A percentile compares a stretch with the other conserved stretches of the same genome.
Evolutionary conservation across 208 protist genomes (phyloP).

Genomic region (Wallacemonas sp.): DNA sequence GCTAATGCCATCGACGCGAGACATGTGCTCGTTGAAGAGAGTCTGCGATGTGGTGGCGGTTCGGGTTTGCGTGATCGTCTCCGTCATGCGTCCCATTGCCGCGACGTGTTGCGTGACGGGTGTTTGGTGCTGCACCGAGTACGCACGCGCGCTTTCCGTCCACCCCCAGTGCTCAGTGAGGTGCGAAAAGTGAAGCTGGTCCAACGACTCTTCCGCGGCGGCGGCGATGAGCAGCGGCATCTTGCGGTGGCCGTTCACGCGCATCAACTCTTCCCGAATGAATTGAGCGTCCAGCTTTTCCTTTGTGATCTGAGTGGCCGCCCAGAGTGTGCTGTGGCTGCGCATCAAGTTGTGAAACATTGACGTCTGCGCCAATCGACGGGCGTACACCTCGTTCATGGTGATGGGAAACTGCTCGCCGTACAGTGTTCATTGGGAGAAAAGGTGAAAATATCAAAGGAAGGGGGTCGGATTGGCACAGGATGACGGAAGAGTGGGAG

Average conservation of each 20-base stretch:
- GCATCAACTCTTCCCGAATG: slow-evolving; percentile 89
- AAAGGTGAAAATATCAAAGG: too few species aligned
- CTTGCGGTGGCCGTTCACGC: slow-evolving; percentile 70
- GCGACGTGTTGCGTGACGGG: slow-evolving; percentile 82
- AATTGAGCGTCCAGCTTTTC: slow-evolving; percentile 73
- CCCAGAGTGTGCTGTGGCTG: slow-evolving; percentile 82
- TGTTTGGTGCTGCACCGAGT: slow-evolving; percentile 81
- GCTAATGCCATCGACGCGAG: slow-evolving; percentile 76
- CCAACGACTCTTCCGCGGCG: slow-evolving; percentile 45
- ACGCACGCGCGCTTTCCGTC: slow-evolving; percentile 71
- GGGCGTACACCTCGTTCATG: slow-evolving; percentile 90
- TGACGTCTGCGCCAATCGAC: slow-evolving; percentile 65
- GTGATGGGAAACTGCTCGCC: not conserved
- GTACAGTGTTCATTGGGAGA: too few species aligned
- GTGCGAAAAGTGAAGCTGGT: slow-evolving; percentile 65
- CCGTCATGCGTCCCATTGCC: slow-evolving; percentile 84
- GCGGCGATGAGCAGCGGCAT: slow-evolving; percentile 85
- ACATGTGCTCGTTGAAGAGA: slow-evolving; percentile 79
- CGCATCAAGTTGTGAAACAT: slow-evolving; percentile 92
- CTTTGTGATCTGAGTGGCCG: slow-evolving; percentile 85
- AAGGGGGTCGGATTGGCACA: too few species aligned
- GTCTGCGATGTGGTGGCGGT: slow-evolving; percentile 54
- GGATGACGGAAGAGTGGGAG: too few species aligned
- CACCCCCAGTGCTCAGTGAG: slow-evolving; percentile 84
- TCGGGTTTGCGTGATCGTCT: slow-evolving; percentile 77